phyloP scores from a whole-genome alignment of 2,329 filamentous ascomycete species.

The Fusarium multiceps region DNA sequence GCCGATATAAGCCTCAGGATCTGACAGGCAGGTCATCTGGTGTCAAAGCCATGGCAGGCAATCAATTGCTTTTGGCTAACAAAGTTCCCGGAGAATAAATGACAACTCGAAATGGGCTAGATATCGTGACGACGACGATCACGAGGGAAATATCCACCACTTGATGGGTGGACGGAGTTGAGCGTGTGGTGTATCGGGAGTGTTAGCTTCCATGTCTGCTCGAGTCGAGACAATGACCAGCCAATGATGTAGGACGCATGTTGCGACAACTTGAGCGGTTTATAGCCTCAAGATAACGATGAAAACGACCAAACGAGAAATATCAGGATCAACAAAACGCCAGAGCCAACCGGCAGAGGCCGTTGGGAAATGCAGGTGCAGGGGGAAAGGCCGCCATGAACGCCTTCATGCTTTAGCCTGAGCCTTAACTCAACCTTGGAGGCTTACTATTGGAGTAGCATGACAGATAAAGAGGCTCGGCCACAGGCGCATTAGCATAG shows the following conservation, averaged over 20 bases:
- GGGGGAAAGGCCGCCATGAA: conserved; percentile 27
- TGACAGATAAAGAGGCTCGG: conserved; percentile 32
- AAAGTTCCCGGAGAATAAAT: conserved; percentile 24
- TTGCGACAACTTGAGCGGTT: conserved; percentile 16
- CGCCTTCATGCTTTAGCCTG: conserved; percentile 20
- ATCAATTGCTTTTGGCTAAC: conserved; percentile 12
- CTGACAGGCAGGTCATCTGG: conserved; percentile 38
- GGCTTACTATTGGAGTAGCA: conserved; percentile 22
- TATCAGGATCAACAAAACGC: not conserved
- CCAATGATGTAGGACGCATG: conserved; percentile 1
- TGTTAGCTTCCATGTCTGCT: conserved; percentile 6
- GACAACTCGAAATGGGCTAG: conserved; percentile 35
- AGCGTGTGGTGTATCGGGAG: conserved; percentile 30
- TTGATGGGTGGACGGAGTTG: conserved; percentile 22
- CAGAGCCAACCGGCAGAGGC: not conserved
- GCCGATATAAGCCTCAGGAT: conserved; percentile 40
- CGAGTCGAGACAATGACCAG: conserved; percentile 1
- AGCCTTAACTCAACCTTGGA: conserved; percentile 19
- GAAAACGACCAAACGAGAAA: conserved; percentile 10
- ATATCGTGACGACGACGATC: conserved; percentile 35
- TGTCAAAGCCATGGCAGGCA: conserved; percentile 21
- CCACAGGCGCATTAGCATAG: conserved; percentile 9
- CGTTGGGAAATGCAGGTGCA: conserved; percentile 26
- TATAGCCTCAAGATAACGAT: conserved; percentile 18
- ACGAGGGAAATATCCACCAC: conserved; percentile 36